Conservation (phyloP, 139 green algal species). For the Volvox africanus region DNA sequence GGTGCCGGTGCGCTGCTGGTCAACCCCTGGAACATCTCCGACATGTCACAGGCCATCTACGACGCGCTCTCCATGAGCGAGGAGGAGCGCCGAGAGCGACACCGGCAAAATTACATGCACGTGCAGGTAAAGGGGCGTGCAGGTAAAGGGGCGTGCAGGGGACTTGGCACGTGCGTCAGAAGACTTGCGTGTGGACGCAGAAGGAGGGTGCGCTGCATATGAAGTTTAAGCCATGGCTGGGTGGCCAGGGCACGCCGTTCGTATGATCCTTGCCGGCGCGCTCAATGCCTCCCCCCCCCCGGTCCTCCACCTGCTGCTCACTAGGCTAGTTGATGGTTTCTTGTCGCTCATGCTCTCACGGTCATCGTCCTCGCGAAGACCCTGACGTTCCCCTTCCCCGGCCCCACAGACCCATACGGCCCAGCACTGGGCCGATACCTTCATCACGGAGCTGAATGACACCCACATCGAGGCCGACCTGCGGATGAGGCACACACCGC, state of each 20-base stretch:
- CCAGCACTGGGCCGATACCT: slow-evolving; percentile 97
- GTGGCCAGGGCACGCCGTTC: too few relatives aligned
- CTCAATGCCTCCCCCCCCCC: too few relatives aligned
- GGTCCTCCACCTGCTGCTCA: background rate
- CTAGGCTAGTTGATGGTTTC: background rate
- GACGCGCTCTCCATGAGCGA: slow-evolving; percentile 89
- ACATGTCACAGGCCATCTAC: slow-evolving; percentile 91
- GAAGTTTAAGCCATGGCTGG: too few relatives aligned
- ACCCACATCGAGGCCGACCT: slow-evolving; percentile 98
- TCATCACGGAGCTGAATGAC: slow-evolving; percentile 98
- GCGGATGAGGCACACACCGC: slow-evolving; percentile 80
- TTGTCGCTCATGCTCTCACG: background rate
- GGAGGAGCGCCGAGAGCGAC: slow-evolving; percentile 90
- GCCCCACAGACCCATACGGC: slow-evolving; percentile 71
- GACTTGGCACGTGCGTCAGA: too few relatives aligned
- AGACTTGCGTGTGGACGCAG: too few relatives aligned
- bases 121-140: slow-evolving; percentile 84
- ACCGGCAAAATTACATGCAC: slow-evolving; percentile 97
- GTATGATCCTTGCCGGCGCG: too few relatives aligned
- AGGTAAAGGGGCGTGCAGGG: too few relatives aligned
- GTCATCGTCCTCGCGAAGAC: background rate
- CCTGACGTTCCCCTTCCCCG: background rate
- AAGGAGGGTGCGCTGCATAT: too few relatives aligned
- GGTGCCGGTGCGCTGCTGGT: slow-evolving; percentile 95
- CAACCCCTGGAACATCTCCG: slow-evolving; percentile 99